A percentile compares a stretch with the other conserved stretches of the same genome.
phyloP scores from a whole-genome alignment of 805 yeast species.

The Sugiyamaella americana region DNA sequence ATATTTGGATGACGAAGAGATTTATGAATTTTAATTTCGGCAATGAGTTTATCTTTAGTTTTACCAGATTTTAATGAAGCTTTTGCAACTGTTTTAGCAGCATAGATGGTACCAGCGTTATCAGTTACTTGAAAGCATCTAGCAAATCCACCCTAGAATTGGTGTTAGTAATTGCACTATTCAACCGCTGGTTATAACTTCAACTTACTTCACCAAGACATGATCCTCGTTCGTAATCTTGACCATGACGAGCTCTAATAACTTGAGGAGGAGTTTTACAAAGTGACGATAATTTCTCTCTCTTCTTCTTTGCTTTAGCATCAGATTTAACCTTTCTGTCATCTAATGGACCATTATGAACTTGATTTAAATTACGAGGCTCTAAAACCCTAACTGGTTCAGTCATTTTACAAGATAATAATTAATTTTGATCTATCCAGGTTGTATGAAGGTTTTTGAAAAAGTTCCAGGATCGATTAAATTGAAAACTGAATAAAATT shows the following conservation, averaged over 20 bases:
- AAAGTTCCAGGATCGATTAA: too few relatives aligned
- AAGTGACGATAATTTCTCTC: constrained; percentile 80
- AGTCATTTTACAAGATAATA: constrained; percentile 1
- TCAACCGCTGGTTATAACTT: too few relatives aligned
- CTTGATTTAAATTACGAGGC: constrained; percentile 12
- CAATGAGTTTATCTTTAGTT: constrained; percentile 68
- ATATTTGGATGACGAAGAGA: constrained; percentile 82
- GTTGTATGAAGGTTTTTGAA: too few relatives aligned
- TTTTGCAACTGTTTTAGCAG: constrained; percentile 97
- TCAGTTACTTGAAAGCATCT: constrained; percentile 96
- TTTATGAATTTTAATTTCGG: constrained; percentile 94
- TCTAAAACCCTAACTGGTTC: constrained; percentile 14
- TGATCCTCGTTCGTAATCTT: constrained; percentile 83
- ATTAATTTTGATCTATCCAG: too few relatives aligned
- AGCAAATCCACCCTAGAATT: constrained; percentile 79
- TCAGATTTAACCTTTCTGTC: background rate
- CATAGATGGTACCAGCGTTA: constrained; percentile 73
- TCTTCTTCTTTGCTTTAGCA: constrained; percentile 46
- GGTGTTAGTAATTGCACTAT: constrained; percentile 8
- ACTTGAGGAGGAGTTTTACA: constrained; percentile 97
- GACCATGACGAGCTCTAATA: constrained; percentile 78
- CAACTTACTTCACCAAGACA: constrained; percentile 65
- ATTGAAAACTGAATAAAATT: too few relatives aligned
- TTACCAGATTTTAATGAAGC: constrained; percentile 87
- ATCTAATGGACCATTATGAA: background rate